Base-by-base conservation (phyloP, 73 alveolate genomes). In the Halteria grandinella region DNA sequence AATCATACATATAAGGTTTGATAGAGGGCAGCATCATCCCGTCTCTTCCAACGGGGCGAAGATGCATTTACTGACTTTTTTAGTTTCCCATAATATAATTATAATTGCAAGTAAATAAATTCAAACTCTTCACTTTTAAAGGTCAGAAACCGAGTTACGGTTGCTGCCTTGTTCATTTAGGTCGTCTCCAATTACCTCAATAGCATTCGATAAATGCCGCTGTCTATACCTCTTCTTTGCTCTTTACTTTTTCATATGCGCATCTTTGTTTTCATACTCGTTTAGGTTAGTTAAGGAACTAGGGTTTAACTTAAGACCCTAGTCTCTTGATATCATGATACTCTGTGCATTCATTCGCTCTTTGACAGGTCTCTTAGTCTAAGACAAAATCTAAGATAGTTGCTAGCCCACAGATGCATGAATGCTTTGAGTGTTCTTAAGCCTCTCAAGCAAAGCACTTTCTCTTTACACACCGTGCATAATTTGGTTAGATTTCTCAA, bases 1-100 rank as follows among this genome's bases (percentile, higher is more conserved):
- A 33, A 33, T 5, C 10, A 14, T 57, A 60, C 80, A 66, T 53
- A 66, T 45, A 66, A 6, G 80, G 80, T 25, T 66, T 66, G 32
- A 66, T 66, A 2, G 53, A 25, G 4, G 80, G 80, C 7, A 18
- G 28, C 10, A 66, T 3, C 17, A 66, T 45, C n/a, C n/a, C n/a
- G 12, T 66, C 69, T 23, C 47, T 47, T 21, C 66, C 66, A 2
- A 66, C 8, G 7, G 47, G 52, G 39, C 77, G 29, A 4, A 25
- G 49, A 44, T 31, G 2, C 6, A 17, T 28, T n/a, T n/a, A 23
- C 18, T 66, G 51, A 37, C 80, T n/a, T n/a, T n/a, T n/a, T n/a
- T n/a, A n/a, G n/a, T 45, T 27, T 66, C 10, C 10, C 50, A 14
- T 39, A 39, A 39, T 15, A 39, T 39, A 29, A 57, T 39, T 62